Evolutionary conservation across 495 filamentous ascomycete genomes (phyloP), one percentile per base, ranked within the genome.

Genomic region (Talaromyces adpressus): DNA sequence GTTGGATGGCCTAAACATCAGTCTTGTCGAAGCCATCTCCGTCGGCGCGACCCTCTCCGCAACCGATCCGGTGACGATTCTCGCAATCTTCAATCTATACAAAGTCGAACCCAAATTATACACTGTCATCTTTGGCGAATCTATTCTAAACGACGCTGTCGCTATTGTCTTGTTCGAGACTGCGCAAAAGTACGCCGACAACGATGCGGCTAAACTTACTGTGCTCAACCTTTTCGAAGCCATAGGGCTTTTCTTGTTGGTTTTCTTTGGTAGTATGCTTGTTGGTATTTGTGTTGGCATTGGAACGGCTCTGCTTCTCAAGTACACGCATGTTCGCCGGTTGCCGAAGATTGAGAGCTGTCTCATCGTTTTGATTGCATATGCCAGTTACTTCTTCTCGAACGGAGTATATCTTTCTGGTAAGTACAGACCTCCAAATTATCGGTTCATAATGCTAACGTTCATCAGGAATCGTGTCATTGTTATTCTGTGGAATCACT

Each of bases 101-200:
- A 97, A 97, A 75, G 94, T 98, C 59, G 94, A 98, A 72, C 94
- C 94, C 9, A 97, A 97, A 75, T 84, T 98, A 5, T 98, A 98
- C 73, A 98, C 94, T 6, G 83, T 98, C 67, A 98, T 98, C 63
- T 98, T 98, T 72, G 94, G 94, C 68, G 94, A 98, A 75, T 96
- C 93, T 34, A 98, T 98, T 59, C 77, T 98, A 57, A 98, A 98
- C 72, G 94, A 98, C 81, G 94, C 94, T 18, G 91, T 98, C 67
- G 94, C 94, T 49, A 98, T 98, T 71, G 94, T 98, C 64, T 84
- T 98, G 68, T 98, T 98, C 75, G 95, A 98, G 77, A 97, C 94
- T 0, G 95, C 94, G 14, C 92, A 96, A 73, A 87, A 88, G 69
- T 95, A 96, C 71, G 78, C 79, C 6, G 84, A 89, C n/a, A 86